These are phyloP conservation scores for Fusarium xylarioides DNA, from an alignment of 2,329 filamentous ascomycete species.

Conservation along the genomic window DNA sequence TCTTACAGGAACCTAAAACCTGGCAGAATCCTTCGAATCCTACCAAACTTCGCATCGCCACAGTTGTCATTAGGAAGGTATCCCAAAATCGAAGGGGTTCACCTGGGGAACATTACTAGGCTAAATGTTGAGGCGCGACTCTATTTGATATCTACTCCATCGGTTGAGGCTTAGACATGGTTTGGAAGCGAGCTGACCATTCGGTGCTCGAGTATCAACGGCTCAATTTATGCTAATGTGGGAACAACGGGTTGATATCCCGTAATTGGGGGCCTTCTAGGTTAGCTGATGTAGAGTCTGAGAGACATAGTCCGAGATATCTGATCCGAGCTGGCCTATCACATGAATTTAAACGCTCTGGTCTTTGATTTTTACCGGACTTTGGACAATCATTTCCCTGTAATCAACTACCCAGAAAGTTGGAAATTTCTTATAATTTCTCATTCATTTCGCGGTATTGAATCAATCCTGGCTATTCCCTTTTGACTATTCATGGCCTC, in stretches of 20 bases:
- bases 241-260: neutral
- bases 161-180: neutral
- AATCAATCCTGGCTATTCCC: neutral
- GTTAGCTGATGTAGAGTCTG: neutral
- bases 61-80: neutral
- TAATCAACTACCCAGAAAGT: neutral
- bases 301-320: conserved; percentile 4
- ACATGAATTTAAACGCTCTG: neutral
- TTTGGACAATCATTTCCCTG: too few relatives aligned
- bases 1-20: neutral
- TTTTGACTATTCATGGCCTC: neutral
- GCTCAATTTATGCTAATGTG: neutral
- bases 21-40: neutral
- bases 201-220: neutral
- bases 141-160: neutral
- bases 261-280: neutral
- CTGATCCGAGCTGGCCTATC: conserved; percentile 3
- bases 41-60: neutral
- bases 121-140: neutral
- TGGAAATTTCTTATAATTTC: neutral
- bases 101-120: neutral
- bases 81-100: neutral
- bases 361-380: neutral
- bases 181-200: neutral
- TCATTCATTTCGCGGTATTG: neutral